Evolutionary conservation across 176 grass and related monocot genomes (phyloP).

Genomic region (Ananas comosus): DNA sequence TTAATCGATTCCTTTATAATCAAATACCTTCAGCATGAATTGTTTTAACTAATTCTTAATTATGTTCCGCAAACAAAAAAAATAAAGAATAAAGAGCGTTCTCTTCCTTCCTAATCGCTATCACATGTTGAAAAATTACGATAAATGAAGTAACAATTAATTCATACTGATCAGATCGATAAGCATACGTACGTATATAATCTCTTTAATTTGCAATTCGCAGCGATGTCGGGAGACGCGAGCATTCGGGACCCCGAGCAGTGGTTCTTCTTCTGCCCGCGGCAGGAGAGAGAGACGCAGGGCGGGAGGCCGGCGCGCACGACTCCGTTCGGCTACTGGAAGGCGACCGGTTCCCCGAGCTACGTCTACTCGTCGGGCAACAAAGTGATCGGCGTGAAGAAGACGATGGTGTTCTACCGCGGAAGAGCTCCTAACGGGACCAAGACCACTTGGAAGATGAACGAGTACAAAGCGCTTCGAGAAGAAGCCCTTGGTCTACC

Average conservation of each 20-base stretch:
- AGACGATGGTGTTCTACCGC: slow-evolving; percentile 78
- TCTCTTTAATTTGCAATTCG: not conserved
- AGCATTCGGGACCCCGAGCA: slow-evolving; percentile 41
- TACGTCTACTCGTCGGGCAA: slow-evolving; percentile 21
- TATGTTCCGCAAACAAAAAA: too few species aligned
- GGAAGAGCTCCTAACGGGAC: slow-evolving; percentile 40
- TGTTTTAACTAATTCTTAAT: too few species aligned
- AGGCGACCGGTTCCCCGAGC: slow-evolving; percentile 57
- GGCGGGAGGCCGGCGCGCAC: slow-evolving; percentile 41
- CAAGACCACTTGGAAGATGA: slow-evolving; percentile 83
- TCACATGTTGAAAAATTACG: too few species aligned
- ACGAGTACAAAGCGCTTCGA: slow-evolving; percentile 54
- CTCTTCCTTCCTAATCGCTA: too few species aligned
- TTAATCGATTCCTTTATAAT: too few species aligned
- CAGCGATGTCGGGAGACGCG: slow-evolving; percentile 38
- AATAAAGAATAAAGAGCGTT: too few species aligned
- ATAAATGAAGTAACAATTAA: too few species aligned
- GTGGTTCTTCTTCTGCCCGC: slow-evolving; percentile 75
- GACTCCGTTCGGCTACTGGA: slow-evolving; percentile 67
- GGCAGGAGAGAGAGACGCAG: slow-evolving; percentile 33
- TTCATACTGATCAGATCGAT: too few species aligned
- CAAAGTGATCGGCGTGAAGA: slow-evolving; percentile 42
- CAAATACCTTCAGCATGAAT: too few species aligned
- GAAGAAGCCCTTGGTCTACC: not conserved
- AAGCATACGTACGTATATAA: not conserved